Conservation (phyloP, 768 basidiomycete species). For the Pleurotus sapidus region DNA sequence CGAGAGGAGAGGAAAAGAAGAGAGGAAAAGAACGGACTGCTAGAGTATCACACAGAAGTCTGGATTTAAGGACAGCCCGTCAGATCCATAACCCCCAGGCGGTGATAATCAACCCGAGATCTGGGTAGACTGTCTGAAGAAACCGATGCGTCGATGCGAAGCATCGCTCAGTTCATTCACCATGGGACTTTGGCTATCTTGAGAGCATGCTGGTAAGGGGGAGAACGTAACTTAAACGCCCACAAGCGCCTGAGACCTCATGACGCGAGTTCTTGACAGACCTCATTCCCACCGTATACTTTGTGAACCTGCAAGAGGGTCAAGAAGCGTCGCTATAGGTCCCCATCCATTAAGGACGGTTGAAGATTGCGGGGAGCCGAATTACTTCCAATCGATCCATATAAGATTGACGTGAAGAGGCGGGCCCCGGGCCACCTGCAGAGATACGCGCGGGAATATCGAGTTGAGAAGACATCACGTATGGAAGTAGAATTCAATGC, state of each 20-base stretch:
- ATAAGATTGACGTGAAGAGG: too few species aligned
- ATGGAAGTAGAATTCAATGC: not conserved
- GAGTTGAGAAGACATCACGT: not conserved
- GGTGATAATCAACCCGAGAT: not conserved
- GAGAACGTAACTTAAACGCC: not conserved
- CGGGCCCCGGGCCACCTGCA: not conserved
- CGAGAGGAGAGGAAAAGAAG: not conserved
- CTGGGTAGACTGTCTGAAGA: not conserved
- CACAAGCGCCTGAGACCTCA: not conserved
- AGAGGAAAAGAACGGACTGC: not conserved
- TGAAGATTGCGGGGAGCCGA: not conserved
- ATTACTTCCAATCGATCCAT: not conserved
- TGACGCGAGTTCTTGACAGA: not conserved
- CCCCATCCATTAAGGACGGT: too few species aligned
- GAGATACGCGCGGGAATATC: not conserved
- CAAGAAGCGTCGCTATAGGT: not conserved
- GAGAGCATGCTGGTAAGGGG: not conserved
- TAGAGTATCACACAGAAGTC: not conserved
- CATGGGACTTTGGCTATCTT: not conserved
- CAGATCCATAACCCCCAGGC: not conserved
- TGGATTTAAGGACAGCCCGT: not conserved
- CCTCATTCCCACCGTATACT: not conserved
- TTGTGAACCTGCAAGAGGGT: not conserved
- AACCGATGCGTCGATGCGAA: not conserved
- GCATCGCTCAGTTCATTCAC: not conserved